Evolutionary conservation across 257 asterid genomes (phyloP).

Genomic region (Penstemon davidsonii): DNA sequence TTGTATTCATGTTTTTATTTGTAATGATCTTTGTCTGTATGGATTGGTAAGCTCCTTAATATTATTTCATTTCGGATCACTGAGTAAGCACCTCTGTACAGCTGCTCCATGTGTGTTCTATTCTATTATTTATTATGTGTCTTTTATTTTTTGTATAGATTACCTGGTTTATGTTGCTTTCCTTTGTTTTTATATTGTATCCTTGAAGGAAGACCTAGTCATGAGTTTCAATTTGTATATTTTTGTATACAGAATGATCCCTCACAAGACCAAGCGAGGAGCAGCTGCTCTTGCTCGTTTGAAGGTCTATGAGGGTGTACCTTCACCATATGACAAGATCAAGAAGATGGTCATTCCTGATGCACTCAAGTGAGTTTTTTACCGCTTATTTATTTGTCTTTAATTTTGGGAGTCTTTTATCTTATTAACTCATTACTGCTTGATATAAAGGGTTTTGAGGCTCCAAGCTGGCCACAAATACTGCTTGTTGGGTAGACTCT

Average conservation of each 20-base stretch:
- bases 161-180: neutral
- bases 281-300: slow-evolving; percentile 87
- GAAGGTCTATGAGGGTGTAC: slow-evolving; percentile 81
- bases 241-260: slow-evolving; percentile 59
- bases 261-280: slow-evolving; percentile 86
- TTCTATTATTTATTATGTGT: neutral
- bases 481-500: slow-evolving; percentile 78
- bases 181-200: neutral
- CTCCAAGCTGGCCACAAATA: slow-evolving; percentile 86
- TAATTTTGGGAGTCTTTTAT: neutral
- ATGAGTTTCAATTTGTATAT: neutral
- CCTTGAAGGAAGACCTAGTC: neutral
- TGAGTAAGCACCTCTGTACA: neutral
- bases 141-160: neutral
- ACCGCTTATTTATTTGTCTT: neutral
- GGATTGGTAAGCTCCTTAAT: neutral
- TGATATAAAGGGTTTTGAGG: slow-evolving; percentile 67
- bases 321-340: slow-evolving; percentile 77
- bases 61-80: neutral
- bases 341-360: slow-evolving; percentile 90
- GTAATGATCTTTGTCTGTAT: neutral
- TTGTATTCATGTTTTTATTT: neutral
- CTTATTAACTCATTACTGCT: neutral
- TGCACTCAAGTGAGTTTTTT: slow-evolving; percentile 66
- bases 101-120: neutral